Evolutionary conservation across 139 green algal genomes (phyloP).

Genomic region (Deuterostichococcus epilithicus): DNA sequence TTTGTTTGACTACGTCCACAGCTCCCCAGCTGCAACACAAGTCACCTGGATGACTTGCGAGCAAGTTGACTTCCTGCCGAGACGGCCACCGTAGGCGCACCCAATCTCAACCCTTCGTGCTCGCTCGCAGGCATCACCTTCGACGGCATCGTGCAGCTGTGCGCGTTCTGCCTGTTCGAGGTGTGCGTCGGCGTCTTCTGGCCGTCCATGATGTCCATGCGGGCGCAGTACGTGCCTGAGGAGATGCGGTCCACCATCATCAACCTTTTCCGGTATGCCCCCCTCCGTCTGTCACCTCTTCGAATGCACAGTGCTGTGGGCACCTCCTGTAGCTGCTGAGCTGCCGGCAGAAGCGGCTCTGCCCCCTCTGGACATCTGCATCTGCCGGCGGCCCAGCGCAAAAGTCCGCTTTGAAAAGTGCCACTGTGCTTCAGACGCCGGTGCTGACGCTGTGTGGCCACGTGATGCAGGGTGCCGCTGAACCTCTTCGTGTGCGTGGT

Average conservation of each 20-base stretch:
- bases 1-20: background rate
- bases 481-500: constrained; percentile 97
- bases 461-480: constrained; percentile 68
- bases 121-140: constrained; percentile 40
- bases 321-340: too few species aligned
- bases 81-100: constrained; percentile 1
- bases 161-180: constrained; percentile 94
- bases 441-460: background rate
- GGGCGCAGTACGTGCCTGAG: constrained; percentile 87
- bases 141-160: constrained; percentile 73
- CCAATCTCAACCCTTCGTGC: background rate
- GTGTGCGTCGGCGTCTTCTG: constrained; percentile 90
- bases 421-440: too few species aligned
- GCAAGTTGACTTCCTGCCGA: too few species aligned
- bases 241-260: constrained; percentile 94
- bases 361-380: too few species aligned
- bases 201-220: constrained; percentile 96
- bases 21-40: background rate
- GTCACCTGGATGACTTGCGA: too few species aligned
- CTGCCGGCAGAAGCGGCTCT: too few species aligned
- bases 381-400: too few species aligned
- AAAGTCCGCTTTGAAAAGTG: too few species aligned
- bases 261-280: constrained; percentile 85
- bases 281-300: too few species aligned
- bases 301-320: too few species aligned